These are phyloP conservation scores for Ramularia endophylla DNA, from an alignment of 2,329 filamentous ascomycete species.

Conservation along the genomic window DNA sequence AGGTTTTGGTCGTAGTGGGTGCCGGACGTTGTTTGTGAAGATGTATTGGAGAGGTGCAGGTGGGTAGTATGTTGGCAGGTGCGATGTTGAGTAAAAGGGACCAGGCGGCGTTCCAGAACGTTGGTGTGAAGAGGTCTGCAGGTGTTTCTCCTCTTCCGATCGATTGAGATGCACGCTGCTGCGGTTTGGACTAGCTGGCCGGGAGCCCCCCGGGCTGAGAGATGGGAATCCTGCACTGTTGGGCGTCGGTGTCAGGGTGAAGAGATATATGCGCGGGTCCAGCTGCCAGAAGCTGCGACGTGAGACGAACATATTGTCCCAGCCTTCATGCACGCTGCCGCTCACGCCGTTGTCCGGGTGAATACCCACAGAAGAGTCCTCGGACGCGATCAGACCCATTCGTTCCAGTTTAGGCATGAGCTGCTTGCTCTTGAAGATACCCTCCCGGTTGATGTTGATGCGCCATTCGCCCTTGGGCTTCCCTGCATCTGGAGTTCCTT, in stretches of 20 bases:
- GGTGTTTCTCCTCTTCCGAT: conserved; percentile 10
- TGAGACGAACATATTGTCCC: conserved; percentile 76
- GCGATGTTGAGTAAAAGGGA: conserved; percentile 74
- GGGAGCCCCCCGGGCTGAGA: conserved; percentile 46
- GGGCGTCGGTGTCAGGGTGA: conserved; percentile 63
- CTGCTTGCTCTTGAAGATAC: conserved; percentile 78
- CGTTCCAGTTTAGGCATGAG: conserved; percentile 85
- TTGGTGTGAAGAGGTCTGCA: conserved; percentile 9
- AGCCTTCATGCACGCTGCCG: conserved; percentile 55
- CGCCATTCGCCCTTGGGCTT: conserved; percentile 81
- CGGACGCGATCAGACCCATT: conserved; percentile 76
- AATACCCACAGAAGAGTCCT: conserved; percentile 66
- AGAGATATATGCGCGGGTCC: conserved; percentile 79
- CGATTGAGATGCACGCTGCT: conserved; percentile 11
- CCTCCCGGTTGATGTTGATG: conserved; percentile 76
- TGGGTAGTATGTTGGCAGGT: conserved; percentile 86
- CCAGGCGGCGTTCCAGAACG: conserved; percentile 35
- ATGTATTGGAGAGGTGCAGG: conserved; percentile 76
- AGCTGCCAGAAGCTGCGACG: conserved; percentile 86
- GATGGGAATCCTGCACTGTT: conserved; percentile 42
- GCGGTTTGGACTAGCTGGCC: conserved; percentile 44
- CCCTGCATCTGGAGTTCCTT: conserved; percentile 58
- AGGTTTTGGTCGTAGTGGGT: conserved; percentile 82
- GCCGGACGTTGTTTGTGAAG: conserved; percentile 70
- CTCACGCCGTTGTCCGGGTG: conserved; percentile 47